Percentiles rank a stretch among this genome's conserved stretches.
phyloP scores from a whole-genome alignment of 345 rosid genomes.

The Euphorbia peplus region DNA sequence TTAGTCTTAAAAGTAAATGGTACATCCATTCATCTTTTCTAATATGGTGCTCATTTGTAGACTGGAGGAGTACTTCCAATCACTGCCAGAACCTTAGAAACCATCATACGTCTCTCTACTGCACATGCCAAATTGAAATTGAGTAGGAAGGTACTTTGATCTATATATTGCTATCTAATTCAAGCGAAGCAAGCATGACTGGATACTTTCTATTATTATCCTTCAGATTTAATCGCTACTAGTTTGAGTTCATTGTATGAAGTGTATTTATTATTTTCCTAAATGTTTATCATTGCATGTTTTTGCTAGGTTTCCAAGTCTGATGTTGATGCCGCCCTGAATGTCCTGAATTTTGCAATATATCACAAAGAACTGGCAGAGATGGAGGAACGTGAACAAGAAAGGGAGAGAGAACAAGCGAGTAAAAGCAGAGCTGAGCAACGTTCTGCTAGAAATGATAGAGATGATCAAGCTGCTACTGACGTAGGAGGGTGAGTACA shows the following conservation, averaged over 20 bases:
- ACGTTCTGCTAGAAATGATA: constrained; percentile 24
- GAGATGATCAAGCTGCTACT: constrained; percentile 23
- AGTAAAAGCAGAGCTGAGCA: constrained; percentile 45
- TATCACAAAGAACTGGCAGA: constrained; percentile 93
- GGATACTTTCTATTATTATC: not conserved
- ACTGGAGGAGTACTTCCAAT: constrained; percentile 98
- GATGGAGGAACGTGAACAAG: constrained; percentile 94
- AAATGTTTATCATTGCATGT: not conserved
- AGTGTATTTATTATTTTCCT: not conserved
- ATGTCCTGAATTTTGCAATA: constrained; percentile 89
- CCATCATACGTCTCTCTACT: constrained; percentile 93
- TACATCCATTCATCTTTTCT: constrained; percentile 9
- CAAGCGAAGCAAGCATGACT: constrained; percentile 7
- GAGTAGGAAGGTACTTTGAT: constrained; percentile 66
- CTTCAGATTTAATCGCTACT: not conserved
- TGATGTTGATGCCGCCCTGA: constrained; percentile 90
- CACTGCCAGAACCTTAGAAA: constrained; percentile 96
- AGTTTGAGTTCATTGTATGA: not conserved
- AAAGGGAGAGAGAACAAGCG: constrained; percentile 62
- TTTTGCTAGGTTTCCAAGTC: constrained; percentile 57
- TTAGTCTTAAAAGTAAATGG: not conserved
- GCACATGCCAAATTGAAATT: constrained; percentile 96
- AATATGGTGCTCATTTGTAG: constrained; percentile 39
- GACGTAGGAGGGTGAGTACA: constrained; percentile 50
- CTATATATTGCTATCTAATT: constrained; percentile 1